Base-by-base conservation (phyloP, 2,329 filamentous ascomycete species). In the Ceratocystis cubensis region DNA sequence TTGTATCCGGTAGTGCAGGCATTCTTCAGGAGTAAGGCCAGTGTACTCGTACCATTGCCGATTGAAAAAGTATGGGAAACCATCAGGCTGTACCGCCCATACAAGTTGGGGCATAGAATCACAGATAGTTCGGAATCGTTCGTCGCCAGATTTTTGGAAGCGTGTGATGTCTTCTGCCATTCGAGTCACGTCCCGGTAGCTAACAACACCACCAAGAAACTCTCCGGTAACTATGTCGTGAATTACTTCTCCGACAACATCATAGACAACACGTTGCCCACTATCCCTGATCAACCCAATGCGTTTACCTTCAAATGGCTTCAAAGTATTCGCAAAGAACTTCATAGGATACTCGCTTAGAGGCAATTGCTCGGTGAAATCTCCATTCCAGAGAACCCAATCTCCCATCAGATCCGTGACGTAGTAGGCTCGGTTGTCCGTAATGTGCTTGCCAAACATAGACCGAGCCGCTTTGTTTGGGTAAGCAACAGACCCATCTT, bases 31-130 rank as follows among this genome's bases (percentile, higher is more conserved):
- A 0, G 79, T 80, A 28, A 91, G 75, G 0, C 89, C 87, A 0
- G 89, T 92, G 71, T 89, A 92, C n/a, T 84, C 81, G 71, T 89
- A 89, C 87, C 88, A 93, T n/a, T 86, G 78, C 61, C 84, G 82
- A 67, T 88, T 89, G 74, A 87, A 92, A 75, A 89, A 92, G 71
- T 92, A 88, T 70, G 84, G 80, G 30, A 77, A 71, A 0, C 89
- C 88, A 17, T 87, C 82, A 0, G 87, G 80, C 0, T 76, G 84
- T 0, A 88, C 83, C 0, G 87, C 91, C 88, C 88, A 93, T 4
- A 92, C 85, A 75, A 87, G 77, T 71, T 87, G 84, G 1, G 84
- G 84, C 81, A 87, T 86, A 22, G 82, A 87, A 69, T 92, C 88
- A 70, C 87, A 89, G 62, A 92, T 91, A 5, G 87, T 78, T 71